Percentiles rank a stretch among this genome's conserved stretches.
phyloP scores from a whole-genome alignment of 169 alveolate species.

The Eimeria maxima region DNA sequence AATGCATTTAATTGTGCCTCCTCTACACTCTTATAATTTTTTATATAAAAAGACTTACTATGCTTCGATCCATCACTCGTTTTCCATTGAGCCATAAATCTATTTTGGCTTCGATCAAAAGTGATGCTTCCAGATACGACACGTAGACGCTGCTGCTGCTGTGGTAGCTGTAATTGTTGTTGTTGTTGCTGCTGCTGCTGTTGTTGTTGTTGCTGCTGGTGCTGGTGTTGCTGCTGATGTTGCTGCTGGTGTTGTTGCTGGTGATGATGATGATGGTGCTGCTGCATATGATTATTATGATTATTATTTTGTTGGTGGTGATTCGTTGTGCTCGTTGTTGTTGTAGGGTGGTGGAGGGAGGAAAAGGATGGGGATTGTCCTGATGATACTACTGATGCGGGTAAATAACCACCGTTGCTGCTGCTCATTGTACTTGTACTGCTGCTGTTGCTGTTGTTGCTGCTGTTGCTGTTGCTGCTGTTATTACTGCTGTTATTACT shows the following conservation, averaged over 20 bases:
- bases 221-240: not conserved
- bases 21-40: constrained; percentile 85
- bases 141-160: constrained; percentile 73
- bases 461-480: constrained; percentile 6
- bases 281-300: not conserved
- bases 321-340: too few relatives aligned
- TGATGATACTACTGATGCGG: too few relatives aligned
- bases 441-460: not conserved
- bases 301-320: too few relatives aligned
- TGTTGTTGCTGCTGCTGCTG: constrained; percentile 40
- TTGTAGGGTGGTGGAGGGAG: not conserved
- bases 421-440: not conserved
- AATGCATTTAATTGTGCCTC: constrained; percentile 87
- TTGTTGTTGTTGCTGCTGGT: not conserved
- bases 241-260: not conserved
- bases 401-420: not conserved
- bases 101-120: constrained; percentile 88
- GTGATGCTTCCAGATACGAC: constrained; percentile 90
- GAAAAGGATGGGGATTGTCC: too few relatives aligned
- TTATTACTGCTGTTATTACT: not conserved
- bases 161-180: constrained; percentile 41
- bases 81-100: constrained; percentile 91
- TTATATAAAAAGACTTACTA: constrained; percentile 88
- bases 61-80: constrained; percentile 90
- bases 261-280: not conserved